Percentiles rank a stretch among this genome's conserved stretches.
phyloP scores from a whole-genome alignment of 2,329 filamentous ascomycete species.

The Colletotrichum sp. region DNA sequence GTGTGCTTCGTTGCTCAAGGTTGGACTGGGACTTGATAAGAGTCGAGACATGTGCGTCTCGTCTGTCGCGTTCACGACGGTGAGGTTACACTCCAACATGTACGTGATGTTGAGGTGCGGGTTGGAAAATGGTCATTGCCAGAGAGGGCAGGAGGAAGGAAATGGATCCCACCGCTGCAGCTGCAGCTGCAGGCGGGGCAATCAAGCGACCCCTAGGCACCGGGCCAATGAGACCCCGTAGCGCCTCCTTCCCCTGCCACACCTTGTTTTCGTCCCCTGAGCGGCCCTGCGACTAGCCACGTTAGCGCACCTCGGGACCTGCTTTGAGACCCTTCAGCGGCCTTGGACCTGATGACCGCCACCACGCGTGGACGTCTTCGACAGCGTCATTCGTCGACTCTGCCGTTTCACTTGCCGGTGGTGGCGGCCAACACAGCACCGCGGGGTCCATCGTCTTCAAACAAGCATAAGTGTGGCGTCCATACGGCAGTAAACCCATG shows the following conservation, averaged over 20 bases:
- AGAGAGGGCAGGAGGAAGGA: background rate
- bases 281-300: background rate
- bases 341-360: background rate
- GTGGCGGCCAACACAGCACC: background rate
- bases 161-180: background rate
- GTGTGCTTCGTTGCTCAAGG: background rate
- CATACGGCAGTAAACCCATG: background rate
- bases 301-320: background rate
- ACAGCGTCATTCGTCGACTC: constrained; percentile 8
- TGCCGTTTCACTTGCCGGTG: constrained; percentile 2
- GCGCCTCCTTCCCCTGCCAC: background rate
- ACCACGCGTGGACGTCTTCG: background rate
- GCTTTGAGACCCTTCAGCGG: background rate
- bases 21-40: background rate
- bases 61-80: background rate
- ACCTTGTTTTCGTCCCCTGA: background rate
- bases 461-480: background rate
- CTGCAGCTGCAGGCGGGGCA: background rate
- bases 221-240: background rate
- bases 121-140: background rate
- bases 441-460: background rate
- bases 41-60: background rate
- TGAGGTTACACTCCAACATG: background rate
- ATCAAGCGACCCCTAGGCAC: background rate
- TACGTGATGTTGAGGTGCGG: background rate